Evolutionary conservation across 768 basidiomycete genomes (phyloP).

Genomic region (Mrakia frigida): DNA sequence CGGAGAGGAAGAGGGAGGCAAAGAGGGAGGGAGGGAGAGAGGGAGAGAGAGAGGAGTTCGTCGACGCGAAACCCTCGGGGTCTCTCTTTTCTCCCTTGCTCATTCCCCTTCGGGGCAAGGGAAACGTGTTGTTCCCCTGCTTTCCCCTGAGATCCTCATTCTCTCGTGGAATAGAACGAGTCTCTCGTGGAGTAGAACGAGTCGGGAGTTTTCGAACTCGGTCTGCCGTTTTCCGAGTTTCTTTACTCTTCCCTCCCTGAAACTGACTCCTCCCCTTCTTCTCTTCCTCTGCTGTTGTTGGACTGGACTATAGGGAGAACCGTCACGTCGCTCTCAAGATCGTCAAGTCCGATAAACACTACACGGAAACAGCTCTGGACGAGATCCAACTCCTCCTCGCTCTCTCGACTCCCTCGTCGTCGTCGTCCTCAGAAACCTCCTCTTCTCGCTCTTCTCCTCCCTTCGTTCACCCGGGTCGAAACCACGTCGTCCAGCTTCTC

Average conservation of each 20-base stretch:
- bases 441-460: constrained; percentile 52
- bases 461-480: constrained; percentile 70
- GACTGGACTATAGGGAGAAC: constrained; percentile 58
- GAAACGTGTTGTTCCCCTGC: no score
- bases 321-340: constrained; percentile 98
- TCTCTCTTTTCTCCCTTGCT: no score
- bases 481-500: constrained; percentile 96
- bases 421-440: constrained; percentile 43
- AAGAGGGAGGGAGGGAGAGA: constrained; percentile 8
- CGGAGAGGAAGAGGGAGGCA: no score
- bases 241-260: no score
- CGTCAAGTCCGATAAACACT: constrained; percentile 92
- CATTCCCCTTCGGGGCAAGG: no score
- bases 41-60: neutral
- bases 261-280: neutral
- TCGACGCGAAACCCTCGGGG: neutral
- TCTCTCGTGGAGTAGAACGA: no score
- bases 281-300: constrained; percentile 26
- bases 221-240: no score
- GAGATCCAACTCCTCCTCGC: constrained; percentile 97
- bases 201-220: no score
- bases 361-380: constrained; percentile 96
- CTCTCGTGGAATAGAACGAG: no score
- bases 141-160: no score
- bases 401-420: constrained; percentile 53